Conservation (phyloP, 148 eudicot genomes). For the Rhododendron mucronatum region DNA sequence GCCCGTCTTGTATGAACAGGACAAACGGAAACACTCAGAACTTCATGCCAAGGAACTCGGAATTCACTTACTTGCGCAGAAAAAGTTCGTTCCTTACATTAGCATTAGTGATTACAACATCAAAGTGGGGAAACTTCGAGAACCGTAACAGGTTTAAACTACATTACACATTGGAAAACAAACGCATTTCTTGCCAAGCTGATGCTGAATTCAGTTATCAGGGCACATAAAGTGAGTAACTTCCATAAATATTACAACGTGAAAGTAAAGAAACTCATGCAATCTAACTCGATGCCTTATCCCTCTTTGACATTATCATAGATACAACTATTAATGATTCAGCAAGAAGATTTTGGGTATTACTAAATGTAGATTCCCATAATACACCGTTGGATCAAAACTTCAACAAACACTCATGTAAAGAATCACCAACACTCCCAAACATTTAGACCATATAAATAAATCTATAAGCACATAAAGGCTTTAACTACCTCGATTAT, state of each 20-base stretch:
- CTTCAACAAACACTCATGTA: neutral
- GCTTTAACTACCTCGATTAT: conserved; percentile 43
- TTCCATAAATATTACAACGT: neutral
- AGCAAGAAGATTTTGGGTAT: neutral
- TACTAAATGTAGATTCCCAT: neutral
- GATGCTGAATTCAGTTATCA: neutral
- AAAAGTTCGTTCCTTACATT: neutral
- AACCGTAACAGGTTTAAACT: neutral
- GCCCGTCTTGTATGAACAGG: neutral
- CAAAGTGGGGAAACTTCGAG: neutral
- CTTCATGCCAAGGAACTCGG: conserved; percentile 2
- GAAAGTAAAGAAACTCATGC: neutral
- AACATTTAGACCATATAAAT: neutral
- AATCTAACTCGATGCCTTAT: neutral
- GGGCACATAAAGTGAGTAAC: neutral
- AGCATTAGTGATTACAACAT: neutral
- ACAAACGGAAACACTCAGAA: neutral
- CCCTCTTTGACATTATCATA: neutral
- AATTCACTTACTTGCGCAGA: neutral
- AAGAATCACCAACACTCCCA: neutral
- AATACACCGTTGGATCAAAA: neutral
- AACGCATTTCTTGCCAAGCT: neutral
- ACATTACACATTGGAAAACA: neutral
- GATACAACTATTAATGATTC: neutral
- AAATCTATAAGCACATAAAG: neutral